Evolutionary conservation across 225 moss, liverwort and hornwort genomes (phyloP), one percentile per base, ranked within the genome.

Genomic region (Pseudisothecium myosuroides): DNA sequence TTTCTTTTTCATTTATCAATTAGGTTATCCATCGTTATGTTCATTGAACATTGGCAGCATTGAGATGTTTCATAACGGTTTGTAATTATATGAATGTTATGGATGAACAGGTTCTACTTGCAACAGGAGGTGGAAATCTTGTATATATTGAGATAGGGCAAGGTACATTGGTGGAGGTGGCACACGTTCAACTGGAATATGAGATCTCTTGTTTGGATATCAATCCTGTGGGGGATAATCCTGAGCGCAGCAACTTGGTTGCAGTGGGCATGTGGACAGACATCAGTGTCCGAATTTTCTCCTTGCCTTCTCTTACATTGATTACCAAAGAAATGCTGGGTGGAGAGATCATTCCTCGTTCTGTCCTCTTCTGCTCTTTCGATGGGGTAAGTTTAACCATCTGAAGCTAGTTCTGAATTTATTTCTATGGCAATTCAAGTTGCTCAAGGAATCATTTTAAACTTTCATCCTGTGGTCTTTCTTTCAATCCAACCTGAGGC

Each of bases 231-330:
- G 96, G 97, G 45, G 95, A 97, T 76, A 95, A 98, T 89, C 96
- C 97, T 64, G 94, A 97, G 85, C 92, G 94, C 82, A 98, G 96
- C 93, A 95, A 96, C 86, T 89, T 98, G 92, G 98, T 95, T 90
- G 98, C 97, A 62, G 98, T 98, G 55, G 97, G 98, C 75, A 98
- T 98, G 98, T 98, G 98, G 98, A 98, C 98, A 58, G 98, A 98
- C 89, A 96, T 98, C 76, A 98, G 96, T 91, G 97, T 98, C 52
- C 96, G 98, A 86, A 93, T 98, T 56, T 98, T 98, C 83, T 94
- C 98, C 31, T 96, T 98, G 92, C 97, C 97, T 89, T 87, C 93
- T 87, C 94, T 97, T 60, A 90, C 94, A 73, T 88, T 96, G 88
- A 97, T 98, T 50, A 96, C 95, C 17, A 96, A 97, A 91, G 98